Conservation (phyloP, 2,329 filamentous ascomycete species). For the Cytospora leucostoma region DNA sequence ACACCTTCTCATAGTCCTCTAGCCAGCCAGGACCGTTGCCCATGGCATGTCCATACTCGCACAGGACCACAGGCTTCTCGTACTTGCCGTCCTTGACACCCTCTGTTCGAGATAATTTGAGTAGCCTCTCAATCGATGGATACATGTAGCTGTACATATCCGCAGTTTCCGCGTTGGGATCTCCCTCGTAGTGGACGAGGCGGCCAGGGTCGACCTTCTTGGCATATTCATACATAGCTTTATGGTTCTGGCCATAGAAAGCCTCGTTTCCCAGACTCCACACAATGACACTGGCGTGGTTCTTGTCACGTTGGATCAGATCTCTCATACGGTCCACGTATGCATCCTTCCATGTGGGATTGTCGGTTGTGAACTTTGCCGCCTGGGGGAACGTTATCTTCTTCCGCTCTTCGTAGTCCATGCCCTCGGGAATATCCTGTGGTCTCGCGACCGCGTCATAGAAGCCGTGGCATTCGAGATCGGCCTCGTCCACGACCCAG, state of each 20-base stretch:
- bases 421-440: slow-evolving; percentile 53
- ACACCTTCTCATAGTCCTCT: slow-evolving; percentile 67
- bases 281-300: slow-evolving; percentile 69
- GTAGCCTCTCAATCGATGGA: slow-evolving; percentile 53
- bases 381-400: slow-evolving; percentile 55
- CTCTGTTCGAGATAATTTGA: slow-evolving; percentile 46
- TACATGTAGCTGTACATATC: slow-evolving; percentile 74
- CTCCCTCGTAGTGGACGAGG: slow-evolving; percentile 68
- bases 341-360: slow-evolving; percentile 60
- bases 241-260: slow-evolving; percentile 69
- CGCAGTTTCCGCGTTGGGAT: slow-evolving; percentile 57
- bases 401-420: slow-evolving; percentile 63
- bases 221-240: slow-evolving; percentile 66
- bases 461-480: slow-evolving; percentile 57
- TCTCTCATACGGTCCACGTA: slow-evolving; percentile 69
- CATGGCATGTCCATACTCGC: slow-evolving; percentile 66
- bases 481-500: slow-evolving; percentile 58
- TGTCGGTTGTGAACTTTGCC: slow-evolving; percentile 62
- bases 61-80: slow-evolving; percentile 60
- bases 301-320: slow-evolving; percentile 68
- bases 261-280: slow-evolving; percentile 76
- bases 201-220: slow-evolving; percentile 59
- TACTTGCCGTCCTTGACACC: slow-evolving; percentile 48
- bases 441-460: slow-evolving; percentile 52
- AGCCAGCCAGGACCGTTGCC: slow-evolving; percentile 72